These are phyloP conservation scores for Pythium grandisporangium DNA, from an alignment of 352 stramenopile species.

Conservation along the genomic window DNA sequence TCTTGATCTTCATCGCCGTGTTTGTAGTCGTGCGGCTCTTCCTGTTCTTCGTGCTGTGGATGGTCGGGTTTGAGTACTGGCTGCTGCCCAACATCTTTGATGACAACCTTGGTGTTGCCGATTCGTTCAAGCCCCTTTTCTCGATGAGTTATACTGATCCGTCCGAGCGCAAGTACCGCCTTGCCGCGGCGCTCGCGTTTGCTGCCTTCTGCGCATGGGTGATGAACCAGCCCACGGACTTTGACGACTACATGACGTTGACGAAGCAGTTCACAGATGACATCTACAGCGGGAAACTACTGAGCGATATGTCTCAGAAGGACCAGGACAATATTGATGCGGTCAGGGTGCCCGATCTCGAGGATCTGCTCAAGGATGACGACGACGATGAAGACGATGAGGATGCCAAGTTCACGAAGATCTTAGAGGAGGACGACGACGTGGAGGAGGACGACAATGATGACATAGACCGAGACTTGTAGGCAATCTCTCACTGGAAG, in stretches of 20 bases:
- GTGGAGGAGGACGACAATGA: slow-evolving; percentile 33
- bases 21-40: slow-evolving; percentile 94
- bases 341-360: slow-evolving; percentile 85
- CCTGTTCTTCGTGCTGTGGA: slow-evolving; percentile 95
- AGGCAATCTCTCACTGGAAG: too few relatives aligned
- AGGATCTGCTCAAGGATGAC: slow-evolving; percentile 80
- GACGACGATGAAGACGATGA: slow-evolving; percentile 60
- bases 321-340: slow-evolving; percentile 98
- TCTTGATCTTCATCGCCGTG: slow-evolving; percentile 98
- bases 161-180: slow-evolving; percentile 93
- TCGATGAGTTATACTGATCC: slow-evolving; percentile 73
- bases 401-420: slow-evolving; percentile 67
- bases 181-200: slow-evolving; percentile 89
- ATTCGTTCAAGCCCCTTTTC: slow-evolving; percentile 97
- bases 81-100: slow-evolving; percentile 99
- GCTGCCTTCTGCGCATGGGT: slow-evolving; percentile 96
- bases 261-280: slow-evolving; percentile 99
- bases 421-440: slow-evolving; percentile 72
- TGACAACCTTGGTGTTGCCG: slow-evolving; percentile 94
- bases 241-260: slow-evolving; percentile 97
- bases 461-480: slow-evolving; percentile 60
- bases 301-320: slow-evolving; percentile 97
- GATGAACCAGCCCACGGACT: slow-evolving; percentile 98
- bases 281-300: slow-evolving; percentile 98
- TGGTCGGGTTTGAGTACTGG: slow-evolving; percentile 97